These are phyloP conservation scores for Crucihimalaya himalaica DNA, from an alignment of 345 rosid genomes.

Conservation along the genomic window DNA sequence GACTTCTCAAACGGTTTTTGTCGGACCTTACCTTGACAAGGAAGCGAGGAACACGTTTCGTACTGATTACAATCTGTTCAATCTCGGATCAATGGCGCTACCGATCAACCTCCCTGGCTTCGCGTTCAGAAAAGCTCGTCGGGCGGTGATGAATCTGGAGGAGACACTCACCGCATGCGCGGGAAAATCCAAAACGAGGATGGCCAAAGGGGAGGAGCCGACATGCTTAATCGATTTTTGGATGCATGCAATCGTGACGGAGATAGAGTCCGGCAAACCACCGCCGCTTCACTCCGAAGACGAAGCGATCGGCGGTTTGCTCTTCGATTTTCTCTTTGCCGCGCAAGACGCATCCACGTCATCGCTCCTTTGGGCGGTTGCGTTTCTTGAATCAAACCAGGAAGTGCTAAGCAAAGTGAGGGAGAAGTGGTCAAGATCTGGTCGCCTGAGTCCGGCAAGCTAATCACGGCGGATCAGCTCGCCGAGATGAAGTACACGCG, in stretches of 20 bases:
- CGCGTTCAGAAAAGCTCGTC: constrained; percentile 65
- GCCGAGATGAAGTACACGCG: constrained; percentile 81
- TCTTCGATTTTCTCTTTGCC: constrained; percentile 82
- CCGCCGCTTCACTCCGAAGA: constrained; percentile 52
- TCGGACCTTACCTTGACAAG: constrained; percentile 58
- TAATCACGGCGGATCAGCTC: constrained; percentile 63
- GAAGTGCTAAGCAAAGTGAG: constrained; percentile 61
- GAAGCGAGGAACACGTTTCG: constrained; percentile 49
- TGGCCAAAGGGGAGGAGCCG: constrained; percentile 59
- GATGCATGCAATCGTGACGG: constrained; percentile 64
- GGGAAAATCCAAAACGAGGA: constrained; percentile 52
- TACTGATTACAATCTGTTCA: constrained; percentile 68
- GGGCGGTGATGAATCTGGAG: constrained; percentile 61
- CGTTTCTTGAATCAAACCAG: constrained; percentile 72
- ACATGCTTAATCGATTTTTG: constrained; percentile 73
- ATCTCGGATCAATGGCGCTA: constrained; percentile 66
- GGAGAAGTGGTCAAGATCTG: constrained; percentile 57
- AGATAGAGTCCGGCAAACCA: constrained; percentile 39
- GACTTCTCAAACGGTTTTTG: constrained; percentile 85
- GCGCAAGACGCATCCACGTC: constrained; percentile 93
- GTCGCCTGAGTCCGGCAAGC: constrained; percentile 61
- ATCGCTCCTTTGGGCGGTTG: constrained; percentile 76
- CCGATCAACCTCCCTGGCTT: constrained; percentile 76
- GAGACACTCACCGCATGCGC: constrained; percentile 51
- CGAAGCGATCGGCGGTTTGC: constrained; percentile 59